Base-by-base conservation (phyloP, 140 eudicot genomes). In the Stevia rebaudiana region DNA sequence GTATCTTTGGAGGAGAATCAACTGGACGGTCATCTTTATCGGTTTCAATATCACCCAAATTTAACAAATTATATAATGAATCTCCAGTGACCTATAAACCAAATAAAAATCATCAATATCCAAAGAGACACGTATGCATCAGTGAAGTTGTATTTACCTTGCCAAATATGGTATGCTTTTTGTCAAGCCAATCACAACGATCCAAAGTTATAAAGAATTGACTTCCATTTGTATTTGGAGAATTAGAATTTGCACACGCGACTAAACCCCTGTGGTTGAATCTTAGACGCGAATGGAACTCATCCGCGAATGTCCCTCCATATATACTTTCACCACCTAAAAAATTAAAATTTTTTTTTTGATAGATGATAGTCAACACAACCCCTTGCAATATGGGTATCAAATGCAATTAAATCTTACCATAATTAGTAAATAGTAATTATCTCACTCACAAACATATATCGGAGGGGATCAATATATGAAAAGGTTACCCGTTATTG, bases 131-230 rank as follows among this genome's bases (percentile, higher is more conserved):
- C 8, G 47, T 58, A 61, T 61, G 12, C 40, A 60, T 74, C 18
- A 22, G 65, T 41, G 35, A 74, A 37, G 13, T 0, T 23, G 31
- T 59, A 44, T 21, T 76, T 82, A 87, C 98, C 84, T 91, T 91
- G 68, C 98, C 98, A 68, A 91, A 91, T 37, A 91, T 91, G 7
- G 96, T 91, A 67, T 91, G 86, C 72, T 91, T 91, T 70, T 74
- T 86, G 78, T 91, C 96, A 72, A 91, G 91, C 96, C 96, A 91
- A 68, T 91, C 98, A 79, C 98, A 87, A 40, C 95, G 96, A 73
- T 91, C 98, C 39, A 91, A 69, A 9, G 98, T 79, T 10, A 91
- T 81, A 68, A 91, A 91, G 80, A 91, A 91, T 62, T 91, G 98
- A 75, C 98, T 91, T 62, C 91, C 98, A 63, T 91, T 91, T 55